phyloP scores from a whole-genome alignment of 176 grass and related monocot genomes.

The Elaeis guineensis region DNA sequence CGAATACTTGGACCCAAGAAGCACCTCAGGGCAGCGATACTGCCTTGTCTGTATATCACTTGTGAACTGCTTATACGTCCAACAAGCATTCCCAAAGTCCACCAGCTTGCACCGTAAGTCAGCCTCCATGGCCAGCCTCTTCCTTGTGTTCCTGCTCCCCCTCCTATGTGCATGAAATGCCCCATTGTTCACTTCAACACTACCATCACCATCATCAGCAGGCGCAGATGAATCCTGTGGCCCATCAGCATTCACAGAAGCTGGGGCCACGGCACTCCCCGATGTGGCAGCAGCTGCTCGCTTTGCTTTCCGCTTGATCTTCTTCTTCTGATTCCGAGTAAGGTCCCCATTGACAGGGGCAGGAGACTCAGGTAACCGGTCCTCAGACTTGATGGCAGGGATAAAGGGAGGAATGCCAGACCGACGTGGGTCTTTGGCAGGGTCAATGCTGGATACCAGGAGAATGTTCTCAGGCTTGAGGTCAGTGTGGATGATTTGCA shows the following conservation, averaged over 20 bases:
- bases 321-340: constrained; percentile 89
- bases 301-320: constrained; percentile 80
- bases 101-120: constrained; percentile 84
- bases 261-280: constrained; percentile 28
- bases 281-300: constrained; percentile 49
- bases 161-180: constrained; percentile 36
- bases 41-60: constrained; percentile 95
- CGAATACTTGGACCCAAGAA: constrained; percentile 95
- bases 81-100: constrained; percentile 98
- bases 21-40: constrained; percentile 92
- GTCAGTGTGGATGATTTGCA: constrained; percentile 92
- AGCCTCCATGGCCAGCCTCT: constrained; percentile 67
- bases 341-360: constrained; percentile 47
- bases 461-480: constrained; percentile 98
- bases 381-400: constrained; percentile 31
- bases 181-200: constrained; percentile 29
- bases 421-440: constrained; percentile 69
- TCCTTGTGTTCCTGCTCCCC: constrained; percentile 56
- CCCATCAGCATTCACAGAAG: constrained; percentile 35
- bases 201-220: constrained; percentile 35
- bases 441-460: constrained; percentile 70
- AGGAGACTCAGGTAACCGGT: constrained; percentile 24
- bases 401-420: constrained; percentile 50
- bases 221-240: constrained; percentile 43
- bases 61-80: constrained; percentile 99